These are phyloP conservation scores for Neonectria coccinea DNA, from an alignment of 2,329 filamentous ascomycete genomes.

Conservation along the genomic window DNA sequence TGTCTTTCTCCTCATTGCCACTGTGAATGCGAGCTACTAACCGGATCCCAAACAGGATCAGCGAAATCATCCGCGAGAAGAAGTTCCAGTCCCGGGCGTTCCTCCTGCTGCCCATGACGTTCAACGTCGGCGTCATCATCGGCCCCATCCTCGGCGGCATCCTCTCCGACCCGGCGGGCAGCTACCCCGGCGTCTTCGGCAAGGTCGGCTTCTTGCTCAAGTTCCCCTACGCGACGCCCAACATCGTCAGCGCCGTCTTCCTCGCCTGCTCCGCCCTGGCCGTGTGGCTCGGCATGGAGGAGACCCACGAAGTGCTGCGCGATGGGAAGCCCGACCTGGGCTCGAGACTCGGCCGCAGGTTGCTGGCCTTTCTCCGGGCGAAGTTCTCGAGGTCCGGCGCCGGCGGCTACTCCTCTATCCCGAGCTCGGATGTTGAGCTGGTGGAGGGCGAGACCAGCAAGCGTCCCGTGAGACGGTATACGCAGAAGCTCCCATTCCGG, in stretches of 20 bases:
- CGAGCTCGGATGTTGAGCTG: constrained; percentile 41
- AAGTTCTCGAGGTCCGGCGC: constrained; percentile 29
- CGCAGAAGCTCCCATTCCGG: constrained; percentile 62
- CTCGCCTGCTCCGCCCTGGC: constrained; percentile 56
- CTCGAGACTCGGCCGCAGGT: constrained; percentile 53
- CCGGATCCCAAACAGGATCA: constrained; percentile 57
- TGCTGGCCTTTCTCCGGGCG: constrained; percentile 47
- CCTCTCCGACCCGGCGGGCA: constrained; percentile 73
- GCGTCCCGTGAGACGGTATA: constrained; percentile 52
- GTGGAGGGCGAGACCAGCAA: constrained; percentile 18
- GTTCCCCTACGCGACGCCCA: constrained; percentile 67
- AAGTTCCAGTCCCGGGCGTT: constrained; percentile 78
- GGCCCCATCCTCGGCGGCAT: constrained; percentile 77
- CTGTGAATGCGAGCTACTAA: background rate
- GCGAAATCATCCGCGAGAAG: constrained; percentile 75
- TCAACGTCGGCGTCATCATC: constrained; percentile 79
- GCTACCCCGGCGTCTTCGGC: constrained; percentile 66
- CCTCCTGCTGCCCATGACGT: constrained; percentile 78
- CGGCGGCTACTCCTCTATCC: constrained; percentile 42
- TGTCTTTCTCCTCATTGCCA: constrained; percentile 23
- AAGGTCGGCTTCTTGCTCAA: constrained; percentile 57
- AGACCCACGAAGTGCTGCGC: constrained; percentile 62
- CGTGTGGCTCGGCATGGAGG: constrained; percentile 64
- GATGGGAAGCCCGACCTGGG: constrained; percentile 57
- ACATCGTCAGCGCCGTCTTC: constrained; percentile 63